These are phyloP conservation scores for Leccinum barrowsii DNA, from an alignment of 768 basidiomycete genomes.

Conservation along the genomic window DNA sequence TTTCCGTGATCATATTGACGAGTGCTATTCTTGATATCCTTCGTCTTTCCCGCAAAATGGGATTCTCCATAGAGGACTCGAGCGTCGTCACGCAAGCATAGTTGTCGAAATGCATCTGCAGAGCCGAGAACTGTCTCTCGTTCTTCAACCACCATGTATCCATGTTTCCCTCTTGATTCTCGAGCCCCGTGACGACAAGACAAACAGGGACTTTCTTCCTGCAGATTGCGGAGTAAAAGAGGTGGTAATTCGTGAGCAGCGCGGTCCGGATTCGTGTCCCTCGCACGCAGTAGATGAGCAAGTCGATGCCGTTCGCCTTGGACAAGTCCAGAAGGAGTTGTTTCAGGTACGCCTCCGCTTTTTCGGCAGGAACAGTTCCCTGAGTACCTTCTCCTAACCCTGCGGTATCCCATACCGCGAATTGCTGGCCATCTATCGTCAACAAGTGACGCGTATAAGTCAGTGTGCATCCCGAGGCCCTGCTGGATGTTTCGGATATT, in stretches of 20 bases:
- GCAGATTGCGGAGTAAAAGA: slow-evolving; percentile 40
- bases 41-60: slow-evolving; percentile 13
- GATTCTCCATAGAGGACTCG: slow-evolving; percentile 3
- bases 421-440: slow-evolving; percentile 8
- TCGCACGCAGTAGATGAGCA: slow-evolving; percentile 30
- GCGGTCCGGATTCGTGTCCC: slow-evolving; percentile 17
- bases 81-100: slow-evolving; percentile 40
- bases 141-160: slow-evolving; percentile 29
- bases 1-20: slow-evolving; percentile 16
- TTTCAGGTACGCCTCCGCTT: slow-evolving; percentile 28
- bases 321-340: slow-evolving; percentile 21
- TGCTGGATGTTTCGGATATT: slow-evolving; percentile 18
- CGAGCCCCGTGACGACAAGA: slow-evolving; percentile 38
- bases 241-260: slow-evolving; percentile 33
- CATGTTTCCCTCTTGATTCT: slow-evolving; percentile 30
- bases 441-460: slow-evolving; percentile 6
- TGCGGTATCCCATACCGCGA: slow-evolving; percentile 24
- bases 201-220: slow-evolving; percentile 36
- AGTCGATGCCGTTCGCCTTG: slow-evolving; percentile 14
- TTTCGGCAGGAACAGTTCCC: slow-evolving; percentile 21
- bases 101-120: slow-evolving; percentile 33
- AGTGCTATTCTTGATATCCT: slow-evolving; percentile 22
- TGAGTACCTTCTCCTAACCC: slow-evolving; percentile 23
- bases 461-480: slow-evolving; percentile 20
- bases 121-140: slow-evolving; percentile 26